Base-by-base conservation (phyloP, 2,329 filamentous ascomycete species). In the Reticulascus tulasneorum region DNA sequence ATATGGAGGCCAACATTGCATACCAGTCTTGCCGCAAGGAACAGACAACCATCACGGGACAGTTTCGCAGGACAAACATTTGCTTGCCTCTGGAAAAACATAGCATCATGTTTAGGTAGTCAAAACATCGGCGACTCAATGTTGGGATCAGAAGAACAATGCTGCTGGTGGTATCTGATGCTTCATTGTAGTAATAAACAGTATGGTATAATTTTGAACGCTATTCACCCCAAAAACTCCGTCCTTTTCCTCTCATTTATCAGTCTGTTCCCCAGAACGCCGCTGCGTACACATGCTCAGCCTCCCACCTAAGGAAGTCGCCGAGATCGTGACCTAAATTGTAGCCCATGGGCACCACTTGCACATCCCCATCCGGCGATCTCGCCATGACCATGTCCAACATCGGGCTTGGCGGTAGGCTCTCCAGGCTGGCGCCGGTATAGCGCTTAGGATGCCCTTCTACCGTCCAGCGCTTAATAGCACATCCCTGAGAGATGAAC, bases 301-400 rank as follows among this genome's bases (percentile, higher is more conserved):
- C 58, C 52, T 77, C 75, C 75, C 75, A 80, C 36, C 59, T 64
- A 30, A 81, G 49, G 46, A 77, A 80, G 42, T 79, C 75, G 2
- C 71, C 72, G 24, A 80, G 50, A 49, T 80, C 77, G 42, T 78
- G 72, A 9, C 68, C 67, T 3, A 81, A 60, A 44, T 81, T 81
- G 49, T 71, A 79, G 0, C 75, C 75, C 76, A 81, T 79, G 1
- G 75, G 71, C 35, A 75, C 66, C 9, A 63, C 51, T 34, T 64
- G 62, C 20, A 59, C 44, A 18, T 53, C 42, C 23, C 50, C 48
- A 19, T 44, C 39, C 20, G 45, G 48, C 26, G 55, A 58, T 18
- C 57, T 59, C 24, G 72, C 60, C 15, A 75, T 56, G 19, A 63
- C 51, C 9, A 65, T 56, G 29, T 69, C 66, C 29, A 68, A 50